Evolutionary conservation across 163 green algal genomes (phyloP).

Genomic region (Scenedesmus sp.): DNA sequence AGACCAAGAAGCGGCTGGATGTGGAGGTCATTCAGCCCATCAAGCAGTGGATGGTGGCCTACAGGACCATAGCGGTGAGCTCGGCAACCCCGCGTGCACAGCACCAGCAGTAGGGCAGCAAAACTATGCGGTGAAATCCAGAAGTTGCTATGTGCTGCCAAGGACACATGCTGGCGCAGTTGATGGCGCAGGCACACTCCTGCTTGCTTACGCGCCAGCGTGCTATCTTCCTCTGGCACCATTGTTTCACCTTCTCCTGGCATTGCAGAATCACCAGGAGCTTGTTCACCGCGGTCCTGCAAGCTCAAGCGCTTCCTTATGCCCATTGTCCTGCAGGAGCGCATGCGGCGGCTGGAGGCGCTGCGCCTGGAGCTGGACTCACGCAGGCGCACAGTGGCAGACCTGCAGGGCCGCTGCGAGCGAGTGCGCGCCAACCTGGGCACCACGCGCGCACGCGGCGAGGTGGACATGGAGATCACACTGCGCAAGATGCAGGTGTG

Average conservation of each 20-base stretch:
- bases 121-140: not conserved
- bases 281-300: not conserved
- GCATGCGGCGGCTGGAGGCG: constrained; percentile 87
- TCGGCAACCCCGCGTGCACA: not conserved
- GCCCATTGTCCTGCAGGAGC: constrained; percentile 62
- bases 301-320: not conserved
- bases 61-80: constrained; percentile 73
- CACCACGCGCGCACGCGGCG: constrained; percentile 40
- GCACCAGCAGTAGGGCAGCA: not conserved
- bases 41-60: constrained; percentile 85
- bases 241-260: not conserved
- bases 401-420: constrained; percentile 61
- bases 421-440: constrained; percentile 53
- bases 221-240: not conserved
- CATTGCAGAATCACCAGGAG: not conserved
- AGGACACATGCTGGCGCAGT: not conserved
- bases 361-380: constrained; percentile 91
- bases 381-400: constrained; percentile 72
- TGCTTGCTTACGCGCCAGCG: too few relatives aligned
- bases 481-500: constrained; percentile 46
- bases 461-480: constrained; percentile 50
- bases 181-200: too few relatives aligned
- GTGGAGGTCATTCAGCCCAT: constrained; percentile 89
- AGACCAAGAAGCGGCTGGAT: constrained; percentile 83
- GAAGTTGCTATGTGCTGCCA: not conserved